Evolutionary conservation across 2,329 filamentous ascomycete genomes (phyloP), one percentile per base, ranked within the genome.

Genomic region (Pyrenophora tritici-repentis): DNA sequence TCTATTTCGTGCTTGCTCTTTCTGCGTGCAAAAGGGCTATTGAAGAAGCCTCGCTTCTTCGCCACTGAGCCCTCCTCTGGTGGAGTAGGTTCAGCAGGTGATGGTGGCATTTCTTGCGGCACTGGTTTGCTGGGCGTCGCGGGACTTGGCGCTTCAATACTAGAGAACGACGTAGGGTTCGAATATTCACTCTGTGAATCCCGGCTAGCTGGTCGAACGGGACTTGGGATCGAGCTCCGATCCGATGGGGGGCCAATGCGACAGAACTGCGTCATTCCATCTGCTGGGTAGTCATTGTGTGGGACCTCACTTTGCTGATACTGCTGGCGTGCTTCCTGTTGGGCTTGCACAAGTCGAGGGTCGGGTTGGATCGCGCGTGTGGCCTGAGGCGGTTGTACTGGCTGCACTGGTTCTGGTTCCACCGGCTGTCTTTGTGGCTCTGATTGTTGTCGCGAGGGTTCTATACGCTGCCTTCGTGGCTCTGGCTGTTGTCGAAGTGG

Each of bases 251-350:
- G 83, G 3, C 86, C 88, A 33, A 89, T 86, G 53, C 91, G 86
- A 74, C 93, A 97, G 56, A 97, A 88, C 84, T 97, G 96, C 0
- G 93, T 97, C 91, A 97, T 97, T 4, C 92, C 93, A 70, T 97
- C 93, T 73, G 88, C 85, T 0, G 93, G 92, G 70, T 97, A 97
- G 8, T 94, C 91, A 63, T 97, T 95, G 65, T 97, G 91, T 12
- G 93, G 91, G 2, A 96, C 83, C 58, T 91, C 86, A 48, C 76
- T 78, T 33, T 75, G 72, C 47, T 71, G 72, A 44, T 71, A 72
- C 35, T 72, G 65, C 43, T 76, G 72, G 13, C 67, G 68, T 22
- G 68, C 71, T 52, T 72, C 66, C 50, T 74, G 67, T 47, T 71
- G 70, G 38, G 67, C 72, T 47, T 71, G 71, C 12, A 71, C 63